Percentiles rank a stretch among this genome's conserved stretches.
These are phyloP conservation scores for Trichosporon inkin DNA, from an alignment of 1,284 basidiomycete species.

Conservation along the genomic window DNA sequence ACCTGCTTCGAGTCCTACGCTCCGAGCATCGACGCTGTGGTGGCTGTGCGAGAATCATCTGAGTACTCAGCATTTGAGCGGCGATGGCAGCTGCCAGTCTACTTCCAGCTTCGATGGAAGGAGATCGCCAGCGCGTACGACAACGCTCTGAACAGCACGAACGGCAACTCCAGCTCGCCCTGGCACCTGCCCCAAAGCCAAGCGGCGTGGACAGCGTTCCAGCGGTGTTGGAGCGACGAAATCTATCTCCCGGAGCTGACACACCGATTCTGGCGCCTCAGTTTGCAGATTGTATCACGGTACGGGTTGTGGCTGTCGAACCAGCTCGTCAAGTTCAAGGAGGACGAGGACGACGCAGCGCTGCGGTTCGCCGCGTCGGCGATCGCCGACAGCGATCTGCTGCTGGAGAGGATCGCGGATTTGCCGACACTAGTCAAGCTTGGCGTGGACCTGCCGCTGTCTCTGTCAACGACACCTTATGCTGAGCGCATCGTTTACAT, in stretches of 20 bases:
- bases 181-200: slow-evolving; percentile 57
- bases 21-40: slow-evolving; percentile 66
- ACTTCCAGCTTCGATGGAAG: slow-evolving; percentile 97
- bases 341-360: slow-evolving; percentile 56
- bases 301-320: slow-evolving; percentile 68
- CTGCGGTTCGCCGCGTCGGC: slow-evolving; percentile 34
- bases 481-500: slow-evolving; percentile 65
- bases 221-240: slow-evolving; percentile 75
- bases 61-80: slow-evolving; percentile 69
- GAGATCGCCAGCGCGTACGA: slow-evolving; percentile 78
- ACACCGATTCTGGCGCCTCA: slow-evolving; percentile 80
- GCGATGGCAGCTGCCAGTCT: slow-evolving; percentile 92
- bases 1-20: slow-evolving; percentile 75
- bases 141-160: slow-evolving; percentile 54
- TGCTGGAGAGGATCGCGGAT: slow-evolving; percentile 21
- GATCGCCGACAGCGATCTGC: slow-evolving; percentile 35
- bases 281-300: slow-evolving; percentile 74
- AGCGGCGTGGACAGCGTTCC: slow-evolving; percentile 67
- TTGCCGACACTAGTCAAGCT: slow-evolving; percentile 11
- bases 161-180: background rate
- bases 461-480: slow-evolving; percentile 40
- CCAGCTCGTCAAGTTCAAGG: slow-evolving; percentile 45
- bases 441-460: slow-evolving; percentile 15
- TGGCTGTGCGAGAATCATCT: slow-evolving; percentile 66
- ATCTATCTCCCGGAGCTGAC: slow-evolving; percentile 75